Percentiles rank a stretch among this genome's conserved stretches.
Conservation (phyloP, 139 green algal species). For the Pycnococcus provasolii region DNA sequence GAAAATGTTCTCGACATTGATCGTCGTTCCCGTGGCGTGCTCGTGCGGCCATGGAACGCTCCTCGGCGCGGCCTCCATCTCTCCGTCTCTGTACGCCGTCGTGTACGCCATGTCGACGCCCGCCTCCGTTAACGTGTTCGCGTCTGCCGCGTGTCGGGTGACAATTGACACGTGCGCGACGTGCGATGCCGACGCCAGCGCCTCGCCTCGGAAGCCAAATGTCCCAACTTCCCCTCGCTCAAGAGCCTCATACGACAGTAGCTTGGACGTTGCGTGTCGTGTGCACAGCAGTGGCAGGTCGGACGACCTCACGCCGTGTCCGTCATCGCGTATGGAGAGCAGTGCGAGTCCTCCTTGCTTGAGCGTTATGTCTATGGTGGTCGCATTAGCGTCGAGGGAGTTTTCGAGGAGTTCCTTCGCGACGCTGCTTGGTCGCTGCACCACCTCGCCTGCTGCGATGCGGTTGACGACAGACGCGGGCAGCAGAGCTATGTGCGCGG, state of each 20-base stretch:
- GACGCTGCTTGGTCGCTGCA: conserved; percentile 64
- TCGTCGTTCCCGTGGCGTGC: conserved; percentile 69
- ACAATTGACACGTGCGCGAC: conserved; percentile 59
- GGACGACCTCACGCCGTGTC: conserved; percentile 58
- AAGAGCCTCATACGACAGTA: conserved; percentile 77
- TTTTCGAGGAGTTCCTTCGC: conserved; percentile 99
- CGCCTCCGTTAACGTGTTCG: conserved; percentile 26
- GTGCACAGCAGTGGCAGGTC: conserved; percentile 76
- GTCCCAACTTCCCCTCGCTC: conserved; percentile 52
- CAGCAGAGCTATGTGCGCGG: conserved; percentile 43
- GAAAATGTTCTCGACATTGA: conserved; percentile 90
- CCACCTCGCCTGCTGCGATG: conserved; percentile 86
- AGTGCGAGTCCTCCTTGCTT: conserved; percentile 88
- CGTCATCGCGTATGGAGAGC: conserved; percentile 88
- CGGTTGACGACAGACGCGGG: conserved; percentile 73
- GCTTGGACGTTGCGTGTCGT: conserved; percentile 90
- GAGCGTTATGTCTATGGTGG: conserved; percentile 57
- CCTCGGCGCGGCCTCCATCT: conserved; percentile 35
- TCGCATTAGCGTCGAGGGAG: conserved; percentile 74
- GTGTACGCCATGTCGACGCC: conserved; percentile 38
- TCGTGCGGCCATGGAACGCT: neutral
- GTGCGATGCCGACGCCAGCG: conserved; percentile 77
- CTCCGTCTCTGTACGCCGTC: conserved; percentile 34
- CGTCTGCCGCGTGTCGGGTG: neutral
- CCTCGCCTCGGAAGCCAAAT: conserved; percentile 89